phyloP scores from a whole-genome alignment of 441 rosid genomes.

The Lepidium campestre region DNA sequence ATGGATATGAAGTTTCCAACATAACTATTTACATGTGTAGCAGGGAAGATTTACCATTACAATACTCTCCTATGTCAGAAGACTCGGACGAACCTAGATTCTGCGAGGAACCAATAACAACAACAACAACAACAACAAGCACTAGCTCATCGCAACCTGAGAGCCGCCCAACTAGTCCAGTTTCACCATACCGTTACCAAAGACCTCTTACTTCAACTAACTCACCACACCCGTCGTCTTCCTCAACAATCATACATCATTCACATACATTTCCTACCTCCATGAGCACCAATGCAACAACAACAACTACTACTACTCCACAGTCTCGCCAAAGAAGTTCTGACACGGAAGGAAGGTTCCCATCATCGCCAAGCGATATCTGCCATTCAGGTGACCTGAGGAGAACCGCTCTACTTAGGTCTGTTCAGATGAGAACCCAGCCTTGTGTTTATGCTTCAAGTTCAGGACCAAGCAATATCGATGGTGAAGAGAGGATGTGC shows the following conservation, averaged over 20 bases:
- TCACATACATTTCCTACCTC: constrained; percentile 12
- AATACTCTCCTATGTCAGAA: constrained; percentile 97
- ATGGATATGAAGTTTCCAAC: not conserved
- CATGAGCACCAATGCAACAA: constrained; percentile 17
- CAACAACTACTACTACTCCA: constrained; percentile 25
- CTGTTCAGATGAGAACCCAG: constrained; percentile 89
- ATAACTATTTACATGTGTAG: not conserved
- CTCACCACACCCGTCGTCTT: constrained; percentile 27
- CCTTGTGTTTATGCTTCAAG: constrained; percentile 43
- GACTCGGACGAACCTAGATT: constrained; percentile 74
- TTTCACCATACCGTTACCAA: constrained; percentile 70
- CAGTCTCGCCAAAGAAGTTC: constrained; percentile 73
- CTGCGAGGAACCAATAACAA: constrained; percentile 39
- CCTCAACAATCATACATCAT: constrained; percentile 27
- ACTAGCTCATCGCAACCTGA: constrained; percentile 59
- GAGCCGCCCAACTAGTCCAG: constrained; percentile 77
- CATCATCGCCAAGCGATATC: constrained; percentile 94
- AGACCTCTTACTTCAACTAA: constrained; percentile 45
- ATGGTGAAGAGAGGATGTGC: constrained; percentile 55
- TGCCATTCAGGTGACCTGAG: constrained; percentile 93
- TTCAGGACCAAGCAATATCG: constrained; percentile 42
- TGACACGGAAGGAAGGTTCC: constrained; percentile 87
- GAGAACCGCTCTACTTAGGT: constrained; percentile 82
- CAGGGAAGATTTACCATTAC: constrained; percentile 82
- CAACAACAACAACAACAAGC: constrained; percentile 25